Evolutionary conservation across 805 yeast species (phyloP).

Genomic region (Nakazawaea molendinolei): DNA sequence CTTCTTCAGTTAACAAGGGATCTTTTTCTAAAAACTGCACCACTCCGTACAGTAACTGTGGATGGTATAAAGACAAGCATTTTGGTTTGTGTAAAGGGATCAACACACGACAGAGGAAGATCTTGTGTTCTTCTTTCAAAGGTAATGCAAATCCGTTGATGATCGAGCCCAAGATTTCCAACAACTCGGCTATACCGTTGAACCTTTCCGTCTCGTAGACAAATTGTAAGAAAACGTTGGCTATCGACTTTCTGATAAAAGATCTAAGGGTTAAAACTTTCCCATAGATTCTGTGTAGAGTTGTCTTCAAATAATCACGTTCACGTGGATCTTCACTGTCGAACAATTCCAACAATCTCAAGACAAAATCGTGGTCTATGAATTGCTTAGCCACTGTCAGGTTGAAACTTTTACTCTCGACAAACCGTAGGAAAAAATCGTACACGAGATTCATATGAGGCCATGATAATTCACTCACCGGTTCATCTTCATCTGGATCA

Average conservation of each 20-base stretch:
- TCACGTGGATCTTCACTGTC: conserved; percentile 97
- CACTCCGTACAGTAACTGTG: conserved; percentile 94
- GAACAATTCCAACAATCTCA: conserved; percentile 76
- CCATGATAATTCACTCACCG: conserved; percentile 94
- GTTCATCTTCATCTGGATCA: conserved; percentile 99
- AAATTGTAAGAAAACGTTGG: conserved; percentile 87
- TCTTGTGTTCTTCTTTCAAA: conserved; percentile 92
- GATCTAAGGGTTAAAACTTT: conserved; percentile 86
- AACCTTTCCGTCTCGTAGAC: conserved; percentile 93
- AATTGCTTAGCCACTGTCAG: conserved; percentile 89
- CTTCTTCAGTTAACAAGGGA: conserved; percentile 87
- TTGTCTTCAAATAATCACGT: conserved; percentile 90
- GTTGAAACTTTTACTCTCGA: conserved; percentile 91
- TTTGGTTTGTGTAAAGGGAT: conserved; percentile 91
- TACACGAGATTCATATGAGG: conserved; percentile 97
- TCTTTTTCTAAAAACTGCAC: conserved; percentile 96
- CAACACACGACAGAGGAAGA: conserved; percentile 77
- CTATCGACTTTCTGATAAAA: conserved; percentile 85
- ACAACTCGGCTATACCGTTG: conserved; percentile 90
- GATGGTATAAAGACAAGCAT: conserved; percentile 84
- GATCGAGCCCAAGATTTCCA: conserved; percentile 92
- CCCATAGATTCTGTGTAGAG: conserved; percentile 93
- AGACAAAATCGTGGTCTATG: conserved; percentile 86
- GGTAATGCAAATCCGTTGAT: conserved; percentile 98
- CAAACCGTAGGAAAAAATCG: conserved; percentile 87